Evolutionary conservation across 352 stramenopile genomes (phyloP).

Genomic region (Globisporangium nodosum): DNA sequence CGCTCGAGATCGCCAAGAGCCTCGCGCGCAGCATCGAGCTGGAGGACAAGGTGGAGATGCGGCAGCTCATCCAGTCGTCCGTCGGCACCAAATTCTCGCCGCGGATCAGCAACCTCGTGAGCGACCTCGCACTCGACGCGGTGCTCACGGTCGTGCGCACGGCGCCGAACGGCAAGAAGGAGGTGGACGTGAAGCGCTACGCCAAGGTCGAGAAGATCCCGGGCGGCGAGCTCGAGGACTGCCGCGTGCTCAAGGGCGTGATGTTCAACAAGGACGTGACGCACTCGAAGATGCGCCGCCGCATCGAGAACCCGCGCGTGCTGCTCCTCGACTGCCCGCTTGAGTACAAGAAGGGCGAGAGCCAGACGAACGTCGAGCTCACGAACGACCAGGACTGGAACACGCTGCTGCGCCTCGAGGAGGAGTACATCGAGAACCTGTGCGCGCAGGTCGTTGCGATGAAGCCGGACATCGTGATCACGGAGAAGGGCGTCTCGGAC

Average conservation of each 20-base stretch:
- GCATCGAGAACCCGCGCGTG: constrained; percentile 98
- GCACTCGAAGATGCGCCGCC: constrained; percentile 98
- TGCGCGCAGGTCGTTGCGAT: constrained; percentile 98
- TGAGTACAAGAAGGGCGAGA: constrained; percentile 99
- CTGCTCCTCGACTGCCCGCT: constrained; percentile 98
- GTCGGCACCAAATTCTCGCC: constrained; percentile 99
- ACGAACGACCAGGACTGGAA: constrained; percentile 99
- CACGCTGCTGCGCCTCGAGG: constrained; percentile 97
- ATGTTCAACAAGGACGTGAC: constrained; percentile 99
- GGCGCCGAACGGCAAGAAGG: constrained; percentile 83
- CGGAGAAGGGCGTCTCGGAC: constrained; percentile 99
- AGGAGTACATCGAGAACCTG: constrained; percentile 99
- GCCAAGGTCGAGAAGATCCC: constrained; percentile 99
- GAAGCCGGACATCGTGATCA: constrained; percentile 99
- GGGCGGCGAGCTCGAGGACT: constrained; percentile 94
- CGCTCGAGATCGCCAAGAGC: constrained; percentile 92
- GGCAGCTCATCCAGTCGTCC: constrained; percentile 93
- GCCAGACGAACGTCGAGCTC: constrained; percentile 97
- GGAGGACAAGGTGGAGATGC: constrained; percentile 93
- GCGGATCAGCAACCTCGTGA: constrained; percentile 95
- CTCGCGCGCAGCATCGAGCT: constrained; percentile 94
- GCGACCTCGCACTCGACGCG: constrained; percentile 96
- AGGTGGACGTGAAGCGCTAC: constrained; percentile 99
- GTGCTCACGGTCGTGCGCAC: constrained; percentile 93
- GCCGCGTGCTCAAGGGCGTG: constrained; percentile 94